These are phyloP conservation scores for Vicia sativa DNA, from an alignment of 306 rosid genomes.

Conservation along the genomic window DNA sequence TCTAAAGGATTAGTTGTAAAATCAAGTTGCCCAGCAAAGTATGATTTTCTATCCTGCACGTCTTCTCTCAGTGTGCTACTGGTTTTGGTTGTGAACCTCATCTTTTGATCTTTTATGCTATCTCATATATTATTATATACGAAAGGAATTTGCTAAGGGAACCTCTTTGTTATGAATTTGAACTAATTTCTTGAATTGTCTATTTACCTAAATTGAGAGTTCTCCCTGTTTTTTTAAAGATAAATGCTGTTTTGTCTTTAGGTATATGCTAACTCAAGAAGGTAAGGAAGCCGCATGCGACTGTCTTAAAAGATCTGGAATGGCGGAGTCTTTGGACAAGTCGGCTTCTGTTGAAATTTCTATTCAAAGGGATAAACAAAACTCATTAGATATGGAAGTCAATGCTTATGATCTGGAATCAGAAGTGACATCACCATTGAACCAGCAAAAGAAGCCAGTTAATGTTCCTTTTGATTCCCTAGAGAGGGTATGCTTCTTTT, in stretches of 20 bases:
- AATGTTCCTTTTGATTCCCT: constrained; percentile 67
- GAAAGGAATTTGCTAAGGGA: constrained; percentile 10
- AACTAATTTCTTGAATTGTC: constrained; percentile 23
- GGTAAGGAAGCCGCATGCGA: constrained; percentile 86
- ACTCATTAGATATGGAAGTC: constrained; percentile 42
- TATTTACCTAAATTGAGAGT: constrained; percentile 1
- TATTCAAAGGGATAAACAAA: constrained; percentile 40
- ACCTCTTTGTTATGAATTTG: constrained; percentile 26
- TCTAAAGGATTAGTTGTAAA: constrained; percentile 77
- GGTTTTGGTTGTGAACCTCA: constrained; percentile 23
- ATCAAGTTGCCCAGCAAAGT: constrained; percentile 94
- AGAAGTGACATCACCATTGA: constrained; percentile 51
- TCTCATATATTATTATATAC: constrained; percentile 4
- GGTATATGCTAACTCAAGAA: constrained; percentile 94
- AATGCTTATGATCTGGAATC: constrained; percentile 44
- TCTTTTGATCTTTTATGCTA: constrained; percentile 16
- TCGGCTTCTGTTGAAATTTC: constrained; percentile 45
- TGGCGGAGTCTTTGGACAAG: constrained; percentile 52
- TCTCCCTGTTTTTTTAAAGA: constrained; percentile 6
- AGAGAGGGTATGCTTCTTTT: constrained; percentile 61
- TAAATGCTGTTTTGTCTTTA: constrained; percentile 39
- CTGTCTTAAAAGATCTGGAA: constrained; percentile 85
- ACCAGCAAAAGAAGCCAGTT: constrained; percentile 46
- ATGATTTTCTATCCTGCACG: constrained; percentile 40
- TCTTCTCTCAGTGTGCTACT: constrained; percentile 11